Base-by-base conservation (phyloP, 257 asterid species). In the Echium plantagineum region DNA sequence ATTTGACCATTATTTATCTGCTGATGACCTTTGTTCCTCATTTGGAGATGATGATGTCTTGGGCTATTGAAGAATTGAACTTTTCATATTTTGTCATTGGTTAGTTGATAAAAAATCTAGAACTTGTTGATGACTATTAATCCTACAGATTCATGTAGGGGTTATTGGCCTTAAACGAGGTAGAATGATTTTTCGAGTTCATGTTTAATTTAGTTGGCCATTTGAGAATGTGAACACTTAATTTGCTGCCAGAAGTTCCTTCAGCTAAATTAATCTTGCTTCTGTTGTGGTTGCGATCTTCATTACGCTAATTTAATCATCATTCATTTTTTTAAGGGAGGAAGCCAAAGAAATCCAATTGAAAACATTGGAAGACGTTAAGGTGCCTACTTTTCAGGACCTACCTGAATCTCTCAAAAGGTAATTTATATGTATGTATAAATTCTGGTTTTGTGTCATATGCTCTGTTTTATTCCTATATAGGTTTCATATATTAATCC, bases 271-370 rank as follows among this genome's bases (percentile, higher is more conserved):
- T n/a, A n/a, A n/a, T n/a, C n/a, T n/a, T n/a, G n/a, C n/a, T n/a
- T n/a, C n/a, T n/a, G n/a, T n/a, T n/a, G n/a, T n/a, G n/a, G 13
- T 35, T 35, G 13, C 12, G 2, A 35, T 13, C 2, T 7, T 8
- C 46, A 7, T 28, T 21, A 7, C 24, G 3, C 49, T 56, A 26
- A 26, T 59, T 2, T 48, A 19, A 30, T 46, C 35, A 47, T 32
- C 51, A 15, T 35, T 32, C 12, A 58, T 28, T 60, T 47, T 52
- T 67, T 69, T 19, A 48, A 90, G 96, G 88, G 80, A 81, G 63
- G 97, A 87, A 67, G 96, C 91, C 46, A 78, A 82, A 75, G 94
- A 81, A 66, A 15, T 87, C 20, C 78, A 56, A 68, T 63, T 71
- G 51, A 74, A 59, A 67, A 51, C 47, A 65, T 65, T 84, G 28